phyloP scores from a whole-genome alignment of 2,329 filamentous ascomycete species.

The Ceratocystis alfenasii region DNA sequence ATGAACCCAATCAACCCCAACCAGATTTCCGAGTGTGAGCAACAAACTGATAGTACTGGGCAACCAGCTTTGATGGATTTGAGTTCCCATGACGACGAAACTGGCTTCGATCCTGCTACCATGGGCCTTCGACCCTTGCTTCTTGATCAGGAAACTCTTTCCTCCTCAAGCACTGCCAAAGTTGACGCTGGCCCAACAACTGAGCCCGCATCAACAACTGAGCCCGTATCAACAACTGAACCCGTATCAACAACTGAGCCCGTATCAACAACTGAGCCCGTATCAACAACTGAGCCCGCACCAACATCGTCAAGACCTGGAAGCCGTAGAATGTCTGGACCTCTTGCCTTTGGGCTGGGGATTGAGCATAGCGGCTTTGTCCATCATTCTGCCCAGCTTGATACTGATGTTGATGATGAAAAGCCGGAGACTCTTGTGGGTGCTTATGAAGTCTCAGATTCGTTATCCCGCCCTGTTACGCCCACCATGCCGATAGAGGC shows the following conservation, averaged over 20 bases:
- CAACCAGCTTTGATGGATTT: background rate
- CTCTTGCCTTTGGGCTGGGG: slow-evolving; percentile 30
- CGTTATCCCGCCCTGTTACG: background rate
- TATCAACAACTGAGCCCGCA: background rate
- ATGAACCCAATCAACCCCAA: background rate
- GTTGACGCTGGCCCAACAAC: background rate
- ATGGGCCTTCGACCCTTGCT: background rate
- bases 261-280: background rate
- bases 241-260: background rate
- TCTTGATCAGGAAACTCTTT: background rate
- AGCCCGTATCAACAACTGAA: background rate
- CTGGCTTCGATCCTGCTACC: background rate
- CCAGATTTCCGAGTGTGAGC: background rate
- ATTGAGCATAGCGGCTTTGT: slow-evolving; percentile 13
- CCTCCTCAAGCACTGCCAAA: background rate
- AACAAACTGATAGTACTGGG: background rate
- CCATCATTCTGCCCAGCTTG: background rate
- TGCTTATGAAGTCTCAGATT: background rate
- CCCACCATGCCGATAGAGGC: background rate
- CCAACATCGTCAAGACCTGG: background rate
- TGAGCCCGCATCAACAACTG: background rate
- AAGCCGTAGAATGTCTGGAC: background rate
- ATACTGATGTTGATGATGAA: background rate
- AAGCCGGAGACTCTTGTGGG: background rate
- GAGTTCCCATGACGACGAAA: background rate